These are phyloP conservation scores for Paracoccidioides lutzii DNA, from an alignment of 2,329 filamentous ascomycete species.

Conservation along the genomic window DNA sequence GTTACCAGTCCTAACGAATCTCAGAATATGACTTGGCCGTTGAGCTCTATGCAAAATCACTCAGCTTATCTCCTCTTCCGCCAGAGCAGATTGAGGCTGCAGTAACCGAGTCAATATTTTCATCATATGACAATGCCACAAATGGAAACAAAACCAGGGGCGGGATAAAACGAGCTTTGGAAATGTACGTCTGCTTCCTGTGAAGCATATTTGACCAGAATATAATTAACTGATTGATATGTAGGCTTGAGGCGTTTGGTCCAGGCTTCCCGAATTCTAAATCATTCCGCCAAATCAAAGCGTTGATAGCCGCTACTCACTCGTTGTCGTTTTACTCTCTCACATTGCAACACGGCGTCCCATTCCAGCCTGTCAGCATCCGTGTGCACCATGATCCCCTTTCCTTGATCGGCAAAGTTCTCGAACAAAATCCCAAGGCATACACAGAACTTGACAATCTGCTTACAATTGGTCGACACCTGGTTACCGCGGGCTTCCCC, in stretches of 20 bases:
- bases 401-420: slow-evolving; percentile 44
- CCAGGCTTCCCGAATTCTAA: slow-evolving; percentile 29
- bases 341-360: slow-evolving; percentile 50
- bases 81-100: slow-evolving; percentile 38
- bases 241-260: slow-evolving; percentile 31
- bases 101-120: slow-evolving; percentile 40
- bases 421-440: slow-evolving; percentile 48
- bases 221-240: not conserved
- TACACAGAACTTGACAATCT: slow-evolving; percentile 54
- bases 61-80: slow-evolving; percentile 26
- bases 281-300: slow-evolving; percentile 33
- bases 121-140: slow-evolving; percentile 51
- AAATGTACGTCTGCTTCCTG: slow-evolving; percentile 32
- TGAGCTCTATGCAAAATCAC: slow-evolving; percentile 24
- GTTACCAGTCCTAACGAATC: slow-evolving; percentile 1
- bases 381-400: slow-evolving; percentile 50
- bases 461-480: slow-evolving; percentile 46
- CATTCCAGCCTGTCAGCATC: slow-evolving; percentile 54
- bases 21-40: slow-evolving; percentile 31
- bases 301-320: slow-evolving; percentile 49
- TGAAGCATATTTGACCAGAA: not conserved
- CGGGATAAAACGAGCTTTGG: slow-evolving; percentile 48
- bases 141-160: slow-evolving; percentile 52
- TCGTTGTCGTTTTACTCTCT: slow-evolving; percentile 53
- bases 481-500: slow-evolving; percentile 37